Base-by-base conservation (phyloP, 495 filamentous ascomycete species). In the Trichoderma asperelloides region DNA sequence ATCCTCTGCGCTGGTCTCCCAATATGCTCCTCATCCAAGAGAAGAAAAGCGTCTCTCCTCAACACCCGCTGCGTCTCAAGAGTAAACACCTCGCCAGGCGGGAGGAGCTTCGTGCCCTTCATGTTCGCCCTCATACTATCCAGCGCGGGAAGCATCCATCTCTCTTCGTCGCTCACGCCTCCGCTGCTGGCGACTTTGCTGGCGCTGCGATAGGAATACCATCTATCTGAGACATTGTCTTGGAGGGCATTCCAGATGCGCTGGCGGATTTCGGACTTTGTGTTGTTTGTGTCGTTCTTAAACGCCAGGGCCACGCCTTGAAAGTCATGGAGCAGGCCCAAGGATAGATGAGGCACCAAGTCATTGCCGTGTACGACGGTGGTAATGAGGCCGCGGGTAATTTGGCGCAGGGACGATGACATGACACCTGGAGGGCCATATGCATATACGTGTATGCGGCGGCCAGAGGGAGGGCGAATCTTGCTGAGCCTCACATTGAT, bases 361-460 rank as follows among this genome's bases (percentile, higher is more conserved):
- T 93, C 90, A 69, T 85, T 82, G 25, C 87, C 88, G 71, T 92
- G 86, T 27, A 93, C 83, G 27, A 90, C 80, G 12, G 87, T 91
- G 6, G 90, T 93, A 62, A 93, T 87, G 3, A 93, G 79, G 3
- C 87, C 89, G n/a, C 88, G 81, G 0, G 89, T 92, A 21, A 86
- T 87, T 63, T 85, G 82, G 47, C 88, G 85, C 5, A 93, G 80
- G n/a, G 87, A 84, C 0, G 88, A 84, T 1, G 88, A 92, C 79
- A 93, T 85, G 57, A 86, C 87, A 2, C 88, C 85, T 12, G 90
- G 89, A 12, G 90, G 88, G 3, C 90, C 90, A 72, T 90, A 93
- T 43, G 89, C 88, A 74, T 89, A 94, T 63, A 91, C 90, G 72
- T 91, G 90, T 47, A 91, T 88, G 60, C 86, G 88, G 11, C 90